Conservation (phyloP, 257 asterid genomes). For the Ballota nigra region DNA sequence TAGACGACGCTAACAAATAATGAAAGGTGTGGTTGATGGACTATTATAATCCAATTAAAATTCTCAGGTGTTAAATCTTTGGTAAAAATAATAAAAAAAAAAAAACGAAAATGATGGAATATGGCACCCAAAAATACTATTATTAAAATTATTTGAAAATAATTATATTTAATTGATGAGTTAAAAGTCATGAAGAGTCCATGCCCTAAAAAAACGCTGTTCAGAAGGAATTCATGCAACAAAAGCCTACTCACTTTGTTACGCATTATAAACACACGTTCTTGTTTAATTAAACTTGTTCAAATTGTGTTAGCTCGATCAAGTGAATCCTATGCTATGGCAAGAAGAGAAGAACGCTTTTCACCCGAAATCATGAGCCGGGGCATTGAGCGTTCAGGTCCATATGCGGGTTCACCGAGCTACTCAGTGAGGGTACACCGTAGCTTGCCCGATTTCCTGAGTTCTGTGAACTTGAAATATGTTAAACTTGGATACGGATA, state of each 20-base stretch:
- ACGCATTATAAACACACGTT: conserved; percentile 6
- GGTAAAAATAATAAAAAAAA: neutral
- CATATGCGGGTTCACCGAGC: conserved; percentile 48
- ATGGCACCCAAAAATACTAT: no score
- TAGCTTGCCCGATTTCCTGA: conserved; percentile 57
- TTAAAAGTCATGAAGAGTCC: conserved; percentile 16
- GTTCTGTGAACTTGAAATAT: conserved; percentile 55
- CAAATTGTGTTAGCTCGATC: neutral
- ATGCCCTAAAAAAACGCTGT: conserved; percentile 27
- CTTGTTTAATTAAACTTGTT: conserved; percentile 2
- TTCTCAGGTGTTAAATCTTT: neutral
- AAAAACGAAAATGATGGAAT: neutral
- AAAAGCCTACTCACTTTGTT: conserved; percentile 26
- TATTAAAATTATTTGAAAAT: neutral
- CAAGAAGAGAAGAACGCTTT: conserved; percentile 38
- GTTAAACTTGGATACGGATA: conserved; percentile 62
- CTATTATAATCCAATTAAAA: neutral
- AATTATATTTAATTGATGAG: neutral
- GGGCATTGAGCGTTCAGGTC: conserved; percentile 48
- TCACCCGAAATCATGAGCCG: conserved; percentile 49
- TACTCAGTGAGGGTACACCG: conserved; percentile 48
- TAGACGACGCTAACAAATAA: neutral
- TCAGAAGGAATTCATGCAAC: conserved; percentile 35
- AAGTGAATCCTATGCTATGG: conserved; percentile 25
- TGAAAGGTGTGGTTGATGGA: neutral